phyloP scores from a whole-genome alignment of 169 alveolate species.

The Babesia bigemina region DNA sequence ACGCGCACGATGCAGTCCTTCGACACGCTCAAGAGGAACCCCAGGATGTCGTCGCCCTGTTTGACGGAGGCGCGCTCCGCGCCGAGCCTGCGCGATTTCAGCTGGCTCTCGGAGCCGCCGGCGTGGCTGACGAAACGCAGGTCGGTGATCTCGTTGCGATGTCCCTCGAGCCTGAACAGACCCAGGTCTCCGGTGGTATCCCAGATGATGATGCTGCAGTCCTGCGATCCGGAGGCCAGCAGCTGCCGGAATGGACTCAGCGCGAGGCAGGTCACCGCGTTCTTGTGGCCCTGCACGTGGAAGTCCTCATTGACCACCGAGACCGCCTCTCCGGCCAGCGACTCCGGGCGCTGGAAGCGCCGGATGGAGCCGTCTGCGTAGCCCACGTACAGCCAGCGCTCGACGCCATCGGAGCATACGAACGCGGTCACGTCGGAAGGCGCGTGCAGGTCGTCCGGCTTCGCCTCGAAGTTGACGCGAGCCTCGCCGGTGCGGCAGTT shows the following conservation, averaged over 20 bases:
- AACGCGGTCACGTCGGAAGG: constrained; percentile 39
- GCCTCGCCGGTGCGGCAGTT: constrained; percentile 48
- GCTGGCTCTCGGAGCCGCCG: constrained; percentile 28
- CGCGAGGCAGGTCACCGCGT: constrained; percentile 43
- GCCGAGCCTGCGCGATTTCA: constrained; percentile 35
- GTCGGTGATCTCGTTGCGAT: constrained; percentile 80
- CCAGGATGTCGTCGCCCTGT: constrained; percentile 32
- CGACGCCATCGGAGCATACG: constrained; percentile 2
- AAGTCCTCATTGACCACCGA: constrained; percentile 45
- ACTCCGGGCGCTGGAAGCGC: constrained; percentile 13
- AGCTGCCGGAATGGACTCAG: constrained; percentile 47
- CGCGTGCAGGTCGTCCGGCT: constrained; percentile 12
- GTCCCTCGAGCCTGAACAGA: constrained; percentile 80
- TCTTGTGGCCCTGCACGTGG: constrained; percentile 50
- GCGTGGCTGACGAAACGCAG: constrained; percentile 57
- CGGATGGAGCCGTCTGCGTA: constrained; percentile 59
- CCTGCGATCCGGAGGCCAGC: constrained; percentile 83
- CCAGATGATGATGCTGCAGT: constrained; percentile 85
- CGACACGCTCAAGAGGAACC: constrained; percentile 75
- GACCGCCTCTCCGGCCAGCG: not conserved
- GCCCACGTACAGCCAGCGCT: constrained; percentile 55
- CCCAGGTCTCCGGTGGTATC: constrained; percentile 83
- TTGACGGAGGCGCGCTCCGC: not conserved
- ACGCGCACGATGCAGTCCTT: constrained; percentile 85
- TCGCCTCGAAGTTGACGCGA: constrained; percentile 19